A percentile compares a stretch with the other conserved stretches of the same genome.
Evolutionary conservation across 2,329 filamentous ascomycete genomes (phyloP).

Genomic region (Macrophomina phaseolina): DNA sequence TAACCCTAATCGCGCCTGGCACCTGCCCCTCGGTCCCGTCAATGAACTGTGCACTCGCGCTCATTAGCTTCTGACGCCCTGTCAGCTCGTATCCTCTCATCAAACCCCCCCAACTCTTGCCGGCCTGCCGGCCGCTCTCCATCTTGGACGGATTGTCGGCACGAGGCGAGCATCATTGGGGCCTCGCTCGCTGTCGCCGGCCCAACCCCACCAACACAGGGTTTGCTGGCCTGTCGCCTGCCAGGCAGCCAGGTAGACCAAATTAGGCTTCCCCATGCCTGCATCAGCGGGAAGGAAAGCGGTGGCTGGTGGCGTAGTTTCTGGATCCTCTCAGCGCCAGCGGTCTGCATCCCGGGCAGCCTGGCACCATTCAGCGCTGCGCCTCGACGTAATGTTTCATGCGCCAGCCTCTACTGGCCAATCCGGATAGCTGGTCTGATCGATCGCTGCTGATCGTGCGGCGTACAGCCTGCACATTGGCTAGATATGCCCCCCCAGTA

Average conservation of each 20-base stretch:
- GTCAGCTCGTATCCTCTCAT: conserved; percentile 10
- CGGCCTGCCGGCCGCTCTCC: neutral
- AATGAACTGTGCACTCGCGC: neutral
- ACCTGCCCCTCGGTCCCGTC: neutral
- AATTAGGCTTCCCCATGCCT: neutral
- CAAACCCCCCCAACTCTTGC: neutral
- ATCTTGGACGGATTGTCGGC: neutral
- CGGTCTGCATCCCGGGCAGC: neutral
- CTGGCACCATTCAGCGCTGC: neutral
- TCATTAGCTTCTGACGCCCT: neutral
- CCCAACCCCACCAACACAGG: neutral
- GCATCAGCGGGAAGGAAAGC: neutral
- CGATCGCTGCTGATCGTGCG: conserved; percentile 11
- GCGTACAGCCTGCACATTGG: neutral
- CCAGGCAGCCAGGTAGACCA: neutral
- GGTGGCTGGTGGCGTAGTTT: conserved; percentile 14
- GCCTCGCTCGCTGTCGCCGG: neutral
- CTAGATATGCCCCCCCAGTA: neutral
- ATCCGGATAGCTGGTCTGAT: neutral
- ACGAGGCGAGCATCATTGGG: neutral
- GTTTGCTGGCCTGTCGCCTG: neutral
- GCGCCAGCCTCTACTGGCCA: conserved; percentile 4
- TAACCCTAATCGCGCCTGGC: neutral
- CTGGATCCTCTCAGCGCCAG: neutral
- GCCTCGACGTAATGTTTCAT: conserved; percentile 20